These are phyloP conservation scores for Pharus latifolius DNA, from an alignment of 176 grass and related monocot genomes.

Conservation along the genomic window DNA sequence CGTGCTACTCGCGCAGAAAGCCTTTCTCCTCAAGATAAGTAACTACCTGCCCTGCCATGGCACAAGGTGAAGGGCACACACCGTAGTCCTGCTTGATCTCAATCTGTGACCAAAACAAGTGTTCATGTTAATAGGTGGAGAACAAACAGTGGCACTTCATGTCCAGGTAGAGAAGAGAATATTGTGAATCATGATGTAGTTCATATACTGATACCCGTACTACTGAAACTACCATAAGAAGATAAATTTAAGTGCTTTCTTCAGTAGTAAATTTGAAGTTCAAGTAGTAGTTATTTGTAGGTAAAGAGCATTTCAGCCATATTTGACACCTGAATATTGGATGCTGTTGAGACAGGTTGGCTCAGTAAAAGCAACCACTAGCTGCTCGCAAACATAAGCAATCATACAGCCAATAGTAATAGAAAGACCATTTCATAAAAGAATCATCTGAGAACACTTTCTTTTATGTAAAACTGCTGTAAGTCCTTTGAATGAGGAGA, in stretches of 20 bases:
- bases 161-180: not conserved
- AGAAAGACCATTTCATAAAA: no score
- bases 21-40: constrained; percentile 88
- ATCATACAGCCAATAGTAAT: no score
- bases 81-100: constrained; percentile 83
- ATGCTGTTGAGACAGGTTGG: no score
- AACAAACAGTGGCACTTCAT: not conserved
- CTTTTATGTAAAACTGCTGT: no score
- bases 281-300: not conserved
- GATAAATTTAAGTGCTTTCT: not conserved
- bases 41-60: constrained; percentile 73
- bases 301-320: not conserved
- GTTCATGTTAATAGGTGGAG: not conserved
- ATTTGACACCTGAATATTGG: no score
- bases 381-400: no score
- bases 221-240: not conserved
- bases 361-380: no score
- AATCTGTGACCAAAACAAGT: constrained; percentile 43
- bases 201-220: not conserved
- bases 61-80: constrained; percentile 57
- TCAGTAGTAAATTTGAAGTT: not conserved
- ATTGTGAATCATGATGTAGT: not conserved
- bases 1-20: constrained; percentile 48
- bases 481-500: no score
- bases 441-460: no score